Evolutionary conservation across 306 rosid species (phyloP).

Genomic region (Notholithocarpus densiflorus): DNA sequence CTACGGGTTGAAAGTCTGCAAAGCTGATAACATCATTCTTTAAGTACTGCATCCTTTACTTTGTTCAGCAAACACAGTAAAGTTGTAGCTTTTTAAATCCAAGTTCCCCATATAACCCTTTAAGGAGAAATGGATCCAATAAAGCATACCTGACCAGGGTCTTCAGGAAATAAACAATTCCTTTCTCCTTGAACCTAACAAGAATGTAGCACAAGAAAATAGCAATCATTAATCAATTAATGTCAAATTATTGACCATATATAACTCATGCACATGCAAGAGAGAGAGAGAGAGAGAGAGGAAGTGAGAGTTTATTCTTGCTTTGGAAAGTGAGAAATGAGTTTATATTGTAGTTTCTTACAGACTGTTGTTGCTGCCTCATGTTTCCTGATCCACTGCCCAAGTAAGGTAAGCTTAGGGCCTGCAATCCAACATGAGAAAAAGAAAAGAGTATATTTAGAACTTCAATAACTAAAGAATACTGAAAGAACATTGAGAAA

Average conservation of each 20-base stretch:
- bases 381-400: constrained; percentile 60
- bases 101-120: constrained; percentile 30
- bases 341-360: constrained; percentile 41
- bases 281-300: constrained; percentile 14
- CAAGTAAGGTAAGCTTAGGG: constrained; percentile 92
- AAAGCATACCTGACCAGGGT: constrained; percentile 93
- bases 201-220: constrained; percentile 8
- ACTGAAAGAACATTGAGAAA: constrained; percentile 32
- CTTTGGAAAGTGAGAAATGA: constrained; percentile 43
- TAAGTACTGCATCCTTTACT: constrained; percentile 7
- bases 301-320: constrained; percentile 16
- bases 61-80: constrained; percentile 13
- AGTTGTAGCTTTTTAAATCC: constrained; percentile 21
- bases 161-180: constrained; percentile 86
- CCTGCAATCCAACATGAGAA: constrained; percentile 52
- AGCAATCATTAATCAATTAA: constrained; percentile 45
- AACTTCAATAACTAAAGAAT: constrained; percentile 28
- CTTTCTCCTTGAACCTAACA: constrained; percentile 86
- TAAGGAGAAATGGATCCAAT: constrained; percentile 41
- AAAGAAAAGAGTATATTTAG: constrained; percentile 19
- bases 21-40: constrained; percentile 33
- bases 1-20: constrained; percentile 16
- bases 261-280: constrained; percentile 22
- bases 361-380: constrained; percentile 64
- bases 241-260: constrained; percentile 32